phyloP scores from a whole-genome alignment of 2,329 filamentous ascomycete species.

The Aspergillus hiratsukae region DNA sequence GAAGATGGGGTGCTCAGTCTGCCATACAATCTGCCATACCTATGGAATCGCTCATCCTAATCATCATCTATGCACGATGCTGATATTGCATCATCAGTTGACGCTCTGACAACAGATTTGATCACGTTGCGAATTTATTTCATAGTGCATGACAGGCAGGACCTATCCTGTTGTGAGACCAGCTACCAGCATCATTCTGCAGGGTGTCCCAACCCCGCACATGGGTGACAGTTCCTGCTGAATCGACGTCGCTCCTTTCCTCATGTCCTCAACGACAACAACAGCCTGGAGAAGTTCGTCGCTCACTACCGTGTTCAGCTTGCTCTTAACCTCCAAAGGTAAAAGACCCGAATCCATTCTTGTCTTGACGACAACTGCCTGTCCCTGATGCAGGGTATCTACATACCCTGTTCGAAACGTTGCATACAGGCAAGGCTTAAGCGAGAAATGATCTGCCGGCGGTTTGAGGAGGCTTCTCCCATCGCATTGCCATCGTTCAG shows the following conservation, averaged over 20 bases:
- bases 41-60: background rate
- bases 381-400: background rate
- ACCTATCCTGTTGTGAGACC: background rate
- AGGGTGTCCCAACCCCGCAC: conserved; percentile 14
- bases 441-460: background rate
- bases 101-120: background rate
- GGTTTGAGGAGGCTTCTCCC: background rate
- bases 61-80: background rate
- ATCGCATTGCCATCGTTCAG: background rate
- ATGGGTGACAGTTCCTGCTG: conserved; percentile 12
- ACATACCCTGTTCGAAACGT: background rate
- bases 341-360: background rate
- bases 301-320: background rate
- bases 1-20: background rate
- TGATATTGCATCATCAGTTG: background rate
- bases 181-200: conserved; percentile 1
- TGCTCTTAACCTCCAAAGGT: background rate
- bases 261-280: conserved; percentile 4
- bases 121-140: background rate
- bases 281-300: background rate
- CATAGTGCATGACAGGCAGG: background rate
- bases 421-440: background rate
- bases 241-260: conserved; percentile 9
- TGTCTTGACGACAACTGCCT: background rate
- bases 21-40: background rate